Percentiles rank a stretch among this genome's conserved stretches.
These are phyloP conservation scores for Curvularia sp. DNA, from an alignment of 2,329 filamentous ascomycete genomes.

Conservation along the genomic window DNA sequence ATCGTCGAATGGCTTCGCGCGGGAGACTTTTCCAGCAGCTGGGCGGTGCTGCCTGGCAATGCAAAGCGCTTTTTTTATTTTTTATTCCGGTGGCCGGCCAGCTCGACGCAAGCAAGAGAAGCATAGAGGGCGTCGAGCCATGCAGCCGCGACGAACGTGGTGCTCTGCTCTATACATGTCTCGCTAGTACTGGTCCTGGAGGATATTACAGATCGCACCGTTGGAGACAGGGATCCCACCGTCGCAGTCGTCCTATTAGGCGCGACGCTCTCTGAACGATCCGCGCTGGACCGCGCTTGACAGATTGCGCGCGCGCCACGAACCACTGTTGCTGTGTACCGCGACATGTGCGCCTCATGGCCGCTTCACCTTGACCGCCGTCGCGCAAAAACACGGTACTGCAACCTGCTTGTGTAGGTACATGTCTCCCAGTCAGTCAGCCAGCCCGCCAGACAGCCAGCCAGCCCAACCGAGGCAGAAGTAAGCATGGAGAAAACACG, in stretches of 20 bases:
- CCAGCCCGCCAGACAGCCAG: slow-evolving; percentile 9
- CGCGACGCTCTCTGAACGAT: slow-evolving; percentile 18
- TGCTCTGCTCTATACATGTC: slow-evolving; percentile 9
- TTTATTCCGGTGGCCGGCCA: not conserved
- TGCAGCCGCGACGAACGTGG: slow-evolving; percentile 13
- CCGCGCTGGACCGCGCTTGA: slow-evolving; percentile 20
- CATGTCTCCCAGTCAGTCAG: not conserved
- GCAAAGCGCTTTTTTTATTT: slow-evolving; percentile 15
- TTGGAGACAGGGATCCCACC: slow-evolving; percentile 20
- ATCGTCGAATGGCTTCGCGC: slow-evolving; percentile 15
- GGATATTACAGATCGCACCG: slow-evolving; percentile 17
- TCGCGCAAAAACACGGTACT: slow-evolving; percentile 1
- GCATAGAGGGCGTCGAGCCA: slow-evolving; percentile 3
- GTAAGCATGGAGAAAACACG: slow-evolving; percentile 8
- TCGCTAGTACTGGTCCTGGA: slow-evolving; percentile 13
- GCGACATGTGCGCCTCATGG: slow-evolving; percentile 6
- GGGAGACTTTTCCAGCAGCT: slow-evolving; percentile 14
- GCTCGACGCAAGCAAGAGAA: slow-evolving; percentile 11
- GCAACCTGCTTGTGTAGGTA: not conserved
- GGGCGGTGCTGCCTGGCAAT: slow-evolving; percentile 24
- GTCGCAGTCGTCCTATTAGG: slow-evolving; percentile 21
- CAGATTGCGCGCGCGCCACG: slow-evolving; percentile 6
- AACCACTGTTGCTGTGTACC: slow-evolving; percentile 4
- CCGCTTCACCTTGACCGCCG: not conserved
- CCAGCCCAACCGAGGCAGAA: slow-evolving; percentile 7